Conservation (phyloP, 1,284 basidiomycete species). For the Puccinia polysora region DNA sequence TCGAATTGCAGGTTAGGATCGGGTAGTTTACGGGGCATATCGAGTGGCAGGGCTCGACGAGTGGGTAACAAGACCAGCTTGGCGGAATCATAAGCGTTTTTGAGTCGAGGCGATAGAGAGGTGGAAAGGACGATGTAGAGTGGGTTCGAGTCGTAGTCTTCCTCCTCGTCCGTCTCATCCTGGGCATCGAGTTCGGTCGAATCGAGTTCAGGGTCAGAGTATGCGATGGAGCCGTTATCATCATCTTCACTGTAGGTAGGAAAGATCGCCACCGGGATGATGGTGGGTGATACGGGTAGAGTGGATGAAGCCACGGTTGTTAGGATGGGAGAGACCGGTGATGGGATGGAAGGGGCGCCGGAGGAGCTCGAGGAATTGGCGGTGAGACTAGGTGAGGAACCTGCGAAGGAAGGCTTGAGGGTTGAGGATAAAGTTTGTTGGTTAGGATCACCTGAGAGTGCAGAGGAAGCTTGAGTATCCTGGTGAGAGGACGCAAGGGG, state of each 20-base stretch:
- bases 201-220: constrained; percentile 30
- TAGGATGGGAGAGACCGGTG: not conserved
- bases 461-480: constrained; percentile 21
- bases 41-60: constrained; percentile 43
- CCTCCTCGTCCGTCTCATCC: constrained; percentile 44
- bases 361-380: no score
- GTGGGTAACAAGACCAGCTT: constrained; percentile 45
- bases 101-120: constrained; percentile 45
- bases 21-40: constrained; percentile 44
- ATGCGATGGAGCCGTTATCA: constrained; percentile 23
- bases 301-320: constrained; percentile 17
- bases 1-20: constrained; percentile 44
- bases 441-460: not conserved
- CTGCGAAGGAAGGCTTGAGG: not conserved
- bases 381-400: not conserved
- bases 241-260: constrained; percentile 40
- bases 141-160: constrained; percentile 45
- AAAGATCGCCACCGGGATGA: constrained; percentile 40
- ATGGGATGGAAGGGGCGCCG: not conserved
- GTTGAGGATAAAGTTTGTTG: not conserved
- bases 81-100: constrained; percentile 46
- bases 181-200: constrained; percentile 9
- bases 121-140: constrained; percentile 45
- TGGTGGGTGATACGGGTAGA: not conserved
- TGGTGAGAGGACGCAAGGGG: not conserved